Evolutionary conservation across 1,284 basidiomycete genomes (phyloP), one percentile per base, ranked within the genome.

Genomic region (Vanrija humicola): DNA sequence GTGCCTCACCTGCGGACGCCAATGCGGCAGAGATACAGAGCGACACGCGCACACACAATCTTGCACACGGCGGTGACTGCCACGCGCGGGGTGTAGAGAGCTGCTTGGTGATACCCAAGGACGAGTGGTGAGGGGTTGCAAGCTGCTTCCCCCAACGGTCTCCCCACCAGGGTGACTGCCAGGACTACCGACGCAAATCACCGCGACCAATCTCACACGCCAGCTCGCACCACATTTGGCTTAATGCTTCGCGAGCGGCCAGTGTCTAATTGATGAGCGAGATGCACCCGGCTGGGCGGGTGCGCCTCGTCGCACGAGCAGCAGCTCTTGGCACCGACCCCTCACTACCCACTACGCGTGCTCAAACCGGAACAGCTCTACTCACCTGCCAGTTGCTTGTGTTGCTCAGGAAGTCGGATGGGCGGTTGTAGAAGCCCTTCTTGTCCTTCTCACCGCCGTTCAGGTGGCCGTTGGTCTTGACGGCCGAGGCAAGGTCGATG

Each of bases 321-420:
- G 34, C 34, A 5, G 34, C 34, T 34, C 34, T 34, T 34, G 34
- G 34, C 40, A 18, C 18, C 42, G 18, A n/a, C 43, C 25, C 21
- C 21, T 12, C 43, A 26, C 38, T 8, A 53, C 29, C 29, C 3
- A 19, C 5, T 16, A 38, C 53, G 28, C 6, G 38, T 38, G 28
- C 28, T 25, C 39, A 8, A 18, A 12, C n/a, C 23, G 3, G 3
- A 7, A 54, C 16, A 18, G 34, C 28, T n/a, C n/a, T n/a, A 64
- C 71, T 55, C 55, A 73, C 73, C 70, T 86, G 89, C 80, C 93
- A 95, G 79, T 94, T 94, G 53, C 84, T 87, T 64, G 93, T 82
- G 75, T 95, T 94, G 77, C 87, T 92, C 63, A 95, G 77, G 76
- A 94, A 94, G 77, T 95, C 92, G 19, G 88, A 84, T n/a, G 90